Conservation (phyloP, 805 yeast genomes). For the Priceomyces medius region DNA sequence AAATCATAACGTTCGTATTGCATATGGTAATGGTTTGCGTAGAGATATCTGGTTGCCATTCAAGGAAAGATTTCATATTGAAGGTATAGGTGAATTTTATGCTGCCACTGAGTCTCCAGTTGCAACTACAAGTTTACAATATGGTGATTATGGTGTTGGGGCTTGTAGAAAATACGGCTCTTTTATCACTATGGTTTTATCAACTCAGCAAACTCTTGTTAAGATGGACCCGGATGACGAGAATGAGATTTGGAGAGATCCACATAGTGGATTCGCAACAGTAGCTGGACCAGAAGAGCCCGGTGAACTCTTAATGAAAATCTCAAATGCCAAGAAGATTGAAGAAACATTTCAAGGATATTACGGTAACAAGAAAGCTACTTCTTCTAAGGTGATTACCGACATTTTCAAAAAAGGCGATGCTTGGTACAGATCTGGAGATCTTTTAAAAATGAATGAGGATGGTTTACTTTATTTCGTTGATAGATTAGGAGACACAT, state of each 20-base stretch:
- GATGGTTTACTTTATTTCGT: slow-evolving; percentile 77
- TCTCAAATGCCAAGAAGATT: slow-evolving; percentile 61
- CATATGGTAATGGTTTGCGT: slow-evolving; percentile 89
- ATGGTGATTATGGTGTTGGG: slow-evolving; percentile 78
- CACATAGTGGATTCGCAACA: slow-evolving; percentile 59
- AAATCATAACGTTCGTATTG: slow-evolving; percentile 60
- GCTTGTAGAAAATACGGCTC: slow-evolving; percentile 82
- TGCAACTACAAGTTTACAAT: slow-evolving; percentile 78
- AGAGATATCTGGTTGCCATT: slow-evolving; percentile 85
- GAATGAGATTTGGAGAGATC: slow-evolving; percentile 65
- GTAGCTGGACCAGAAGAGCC: slow-evolving; percentile 61
- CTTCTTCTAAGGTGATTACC: slow-evolving; percentile 68
- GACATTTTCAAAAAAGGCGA: slow-evolving; percentile 84
- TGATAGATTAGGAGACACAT: slow-evolving; percentile 92
- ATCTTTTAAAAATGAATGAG: slow-evolving; percentile 66
- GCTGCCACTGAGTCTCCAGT: slow-evolving; percentile 93
- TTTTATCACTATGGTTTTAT: slow-evolving; percentile 50
- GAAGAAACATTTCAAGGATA: slow-evolving; percentile 86
- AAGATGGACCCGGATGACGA: slow-evolving; percentile 82
- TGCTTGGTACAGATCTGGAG: slow-evolving; percentile 90
- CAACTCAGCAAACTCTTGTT: slow-evolving; percentile 58
- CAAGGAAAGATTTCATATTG: slow-evolving; percentile 71
- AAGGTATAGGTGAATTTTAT: slow-evolving; percentile 83
- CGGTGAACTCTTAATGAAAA: slow-evolving; percentile 83
- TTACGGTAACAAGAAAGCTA: slow-evolving; percentile 73